Percentiles rank a stretch among this genome's conserved stretches.
phyloP scores from a whole-genome alignment of 306 rosid species.

The Prunus mongolica region DNA sequence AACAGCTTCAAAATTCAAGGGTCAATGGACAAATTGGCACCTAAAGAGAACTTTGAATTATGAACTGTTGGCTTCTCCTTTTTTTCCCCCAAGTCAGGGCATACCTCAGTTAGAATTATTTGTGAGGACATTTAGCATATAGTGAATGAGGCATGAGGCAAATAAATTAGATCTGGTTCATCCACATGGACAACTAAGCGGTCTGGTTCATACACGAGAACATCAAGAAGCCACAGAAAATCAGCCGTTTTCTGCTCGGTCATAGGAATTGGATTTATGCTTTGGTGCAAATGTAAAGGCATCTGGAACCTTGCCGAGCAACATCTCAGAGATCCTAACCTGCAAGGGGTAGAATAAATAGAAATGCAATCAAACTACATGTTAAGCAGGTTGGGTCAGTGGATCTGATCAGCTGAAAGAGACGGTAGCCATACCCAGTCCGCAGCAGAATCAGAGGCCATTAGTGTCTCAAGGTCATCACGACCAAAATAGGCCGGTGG shows the following conservation, averaged over 20 bases:
- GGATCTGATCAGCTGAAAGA: not conserved
- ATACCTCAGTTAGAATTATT: not conserved
- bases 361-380: not conserved
- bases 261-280: conserved; percentile 93
- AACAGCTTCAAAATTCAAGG: not conserved
- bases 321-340: conserved; percentile 80
- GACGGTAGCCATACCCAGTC: conserved; percentile 70
- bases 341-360: conserved; percentile 20
- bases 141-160: not conserved
- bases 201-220: not conserved
- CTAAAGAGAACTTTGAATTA: no score
- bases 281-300: conserved; percentile 75
- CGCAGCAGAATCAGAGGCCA: conserved; percentile 96
- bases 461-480: conserved; percentile 83
- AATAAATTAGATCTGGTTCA: not conserved
- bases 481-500: conserved; percentile 73
- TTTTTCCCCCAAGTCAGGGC: not conserved
- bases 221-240: not conserved
- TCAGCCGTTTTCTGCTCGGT: conserved; percentile 86
- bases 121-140: not conserved
- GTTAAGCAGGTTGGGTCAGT: not conserved
- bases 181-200: not conserved
- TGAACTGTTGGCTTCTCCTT: not conserved
- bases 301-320: conserved; percentile 94
- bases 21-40: not conserved